Evolutionary conservation across 176 grass and related monocot genomes (phyloP).

Genomic region (Eleusine coracana): DNA sequence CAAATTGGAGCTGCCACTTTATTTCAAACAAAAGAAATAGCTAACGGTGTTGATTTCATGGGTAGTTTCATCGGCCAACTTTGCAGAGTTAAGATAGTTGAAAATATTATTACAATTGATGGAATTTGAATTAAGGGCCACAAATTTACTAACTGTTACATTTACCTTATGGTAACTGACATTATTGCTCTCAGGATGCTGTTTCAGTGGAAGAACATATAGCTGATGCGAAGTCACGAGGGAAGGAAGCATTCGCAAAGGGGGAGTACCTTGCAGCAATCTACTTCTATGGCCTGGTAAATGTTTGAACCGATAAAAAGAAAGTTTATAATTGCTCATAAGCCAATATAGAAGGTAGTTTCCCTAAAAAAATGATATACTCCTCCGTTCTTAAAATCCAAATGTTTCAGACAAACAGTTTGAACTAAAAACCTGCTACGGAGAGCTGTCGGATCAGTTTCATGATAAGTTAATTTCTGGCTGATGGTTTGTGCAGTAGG

Average conservation of each 20-base stretch:
- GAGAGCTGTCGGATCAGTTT: background rate
- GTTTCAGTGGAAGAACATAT: background rate
- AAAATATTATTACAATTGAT: background rate
- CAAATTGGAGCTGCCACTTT: background rate
- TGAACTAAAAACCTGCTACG: too few relatives aligned
- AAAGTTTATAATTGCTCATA: background rate
- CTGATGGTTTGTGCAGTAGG: background rate
- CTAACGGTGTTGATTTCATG: too few relatives aligned
- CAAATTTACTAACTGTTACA: background rate
- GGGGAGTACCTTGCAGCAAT: background rate
- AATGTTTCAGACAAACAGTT: too few relatives aligned
- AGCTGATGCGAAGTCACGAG: background rate
- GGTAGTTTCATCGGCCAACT: background rate
- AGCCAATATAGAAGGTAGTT: background rate
- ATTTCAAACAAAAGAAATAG: background rate
- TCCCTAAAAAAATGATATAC: too few relatives aligned
- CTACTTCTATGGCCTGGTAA: background rate
- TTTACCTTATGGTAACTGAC: background rate
- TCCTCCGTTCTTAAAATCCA: too few relatives aligned
- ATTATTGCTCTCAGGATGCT: background rate
- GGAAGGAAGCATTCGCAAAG: background rate
- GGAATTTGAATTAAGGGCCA: background rate
- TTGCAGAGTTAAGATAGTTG: background rate
- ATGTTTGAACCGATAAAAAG: background rate
- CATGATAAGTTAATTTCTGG: background rate